Base-by-base conservation (phyloP, 2,329 filamentous ascomycete genomes). In the Fusarium sp. region DNA sequence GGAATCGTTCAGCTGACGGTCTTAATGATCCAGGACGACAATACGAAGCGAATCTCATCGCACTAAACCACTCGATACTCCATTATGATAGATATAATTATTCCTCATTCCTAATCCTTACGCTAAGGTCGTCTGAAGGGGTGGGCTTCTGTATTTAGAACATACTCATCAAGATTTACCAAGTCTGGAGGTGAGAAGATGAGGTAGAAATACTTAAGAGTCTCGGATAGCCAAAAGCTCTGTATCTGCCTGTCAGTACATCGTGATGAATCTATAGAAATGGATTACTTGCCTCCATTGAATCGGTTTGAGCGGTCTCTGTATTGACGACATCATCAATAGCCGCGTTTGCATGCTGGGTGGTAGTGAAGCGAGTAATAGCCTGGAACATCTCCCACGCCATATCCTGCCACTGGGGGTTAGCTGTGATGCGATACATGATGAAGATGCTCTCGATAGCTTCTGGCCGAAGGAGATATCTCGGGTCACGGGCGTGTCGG, bases 181-280 rank as follows among this genome's bases (percentile, higher is more conserved):
- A 89, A 72, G n/a, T 86, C 83, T 1, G 89, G 87, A 17, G 90
- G 85, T 22, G 87, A 88, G 70, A 93, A 94, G 28, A 93, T 85
- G 50, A 93, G 76, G 69, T 91, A 94, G 58, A 92, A 92, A 68
- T 93, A 93, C 78, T 93, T 93, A 62, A 93, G 79, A 17, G 91
- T 94, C 80, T 93, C 91, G 0, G 88, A 88, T 72, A 91, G 80
- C 89, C 91, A 94, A 72, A 92, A 93, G 64, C 87, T 91, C 81
- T 93, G 85, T 8, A 8, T 7, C 2, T 13, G 13, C 2, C 8
- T 59, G 14, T 57, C 17, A 65, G 63, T 26, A 61, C 7, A 38
- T 38, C 13, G 46, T 11, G 5, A 44, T 9, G 15, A 3, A 4
- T 7, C 22, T 1, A 7, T 6, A 7, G 4, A 69, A n/a, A 8